Evolutionary conservation across 2,329 filamentous ascomycete species (phyloP), one percentile per base, ranked within the genome.

Genomic region (Hortaea werneckii): DNA sequence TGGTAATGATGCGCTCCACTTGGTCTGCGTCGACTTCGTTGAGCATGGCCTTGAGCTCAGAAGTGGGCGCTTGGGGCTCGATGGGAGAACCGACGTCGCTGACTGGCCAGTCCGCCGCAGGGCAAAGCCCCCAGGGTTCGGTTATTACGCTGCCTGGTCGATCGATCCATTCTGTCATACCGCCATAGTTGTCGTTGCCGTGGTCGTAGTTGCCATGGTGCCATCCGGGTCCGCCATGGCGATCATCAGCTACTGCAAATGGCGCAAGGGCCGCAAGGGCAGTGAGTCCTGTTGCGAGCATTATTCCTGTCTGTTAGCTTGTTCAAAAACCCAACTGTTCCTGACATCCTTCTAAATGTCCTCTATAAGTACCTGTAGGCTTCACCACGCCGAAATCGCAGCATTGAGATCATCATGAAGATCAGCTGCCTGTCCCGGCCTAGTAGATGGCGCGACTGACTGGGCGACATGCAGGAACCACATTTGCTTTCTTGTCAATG

Each of bases 1-100:
- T 78, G 43, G 65, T 61, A 50, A 79, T 73, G 46, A 65, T 76
- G 6, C 66, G 62, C 54, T 76, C 63, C 51, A 79, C 72, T 38
- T 70, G 69, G 2, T 62, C 56, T 4, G 72, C 51, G 47, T 63
- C 62, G 29, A 73, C 52, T 40, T 68, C 64, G 5, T 61, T 51
- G 1, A 72, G 48, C 55, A 73, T 64, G 5, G 57, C 50, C 43
- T 58, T 60, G 27, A 72, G 54, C 43, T 70, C 66, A 8, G 61
- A 57, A 42, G 67, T 61, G 6, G 69, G 67, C 29, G 57, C 54
- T 54, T 72, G 69, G 2, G 69, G 67, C 2, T 62, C 48, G 7
- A 71, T 55, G 28, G 63, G 59, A 26, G 53, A 46, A 2, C 66
- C 66, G 9, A 69, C 55, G 1, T 61, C 59, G 4, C 62, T 63